These are phyloP conservation scores for Tylopilus sp. DNA, from an alignment of 1,284 basidiomycete species.

Conservation along the genomic window DNA sequence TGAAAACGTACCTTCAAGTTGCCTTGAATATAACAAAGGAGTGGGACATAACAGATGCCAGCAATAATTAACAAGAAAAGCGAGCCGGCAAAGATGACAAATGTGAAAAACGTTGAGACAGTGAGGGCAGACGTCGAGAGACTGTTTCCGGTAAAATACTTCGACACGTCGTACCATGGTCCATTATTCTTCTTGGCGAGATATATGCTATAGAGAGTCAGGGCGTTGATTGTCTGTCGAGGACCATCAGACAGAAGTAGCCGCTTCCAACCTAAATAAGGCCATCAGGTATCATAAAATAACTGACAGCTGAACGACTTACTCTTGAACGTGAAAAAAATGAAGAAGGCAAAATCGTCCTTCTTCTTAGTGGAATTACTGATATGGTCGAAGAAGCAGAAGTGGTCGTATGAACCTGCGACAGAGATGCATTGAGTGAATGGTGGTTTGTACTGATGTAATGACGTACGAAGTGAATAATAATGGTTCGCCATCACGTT, in stretches of 20 bases:
- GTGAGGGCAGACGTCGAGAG: slow-evolving; percentile 87
- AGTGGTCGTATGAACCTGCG: slow-evolving; percentile 93
- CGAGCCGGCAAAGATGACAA: slow-evolving; percentile 88
- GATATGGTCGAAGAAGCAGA: slow-evolving; percentile 98
- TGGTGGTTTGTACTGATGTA: background rate
- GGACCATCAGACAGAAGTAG: slow-evolving; percentile 96
- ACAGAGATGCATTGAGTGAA: slow-evolving; percentile 11
- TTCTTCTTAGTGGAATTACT: slow-evolving; percentile 95
- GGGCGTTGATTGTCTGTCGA: slow-evolving; percentile 95
- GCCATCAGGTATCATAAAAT: slow-evolving; percentile 20
- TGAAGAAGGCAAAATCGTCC: slow-evolving; percentile 98
- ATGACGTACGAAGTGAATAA: slow-evolving; percentile 85
- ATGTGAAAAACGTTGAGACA: slow-evolving; percentile 92
- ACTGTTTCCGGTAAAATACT: slow-evolving; percentile 77
- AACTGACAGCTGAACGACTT: slow-evolving; percentile 38
- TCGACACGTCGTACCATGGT: slow-evolving; percentile 73
- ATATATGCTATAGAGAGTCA: slow-evolving; percentile 94
- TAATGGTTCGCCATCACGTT: slow-evolving; percentile 98
- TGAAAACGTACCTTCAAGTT: slow-evolving; percentile 81
- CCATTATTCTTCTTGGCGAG: slow-evolving; percentile 77
- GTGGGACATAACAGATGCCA: slow-evolving; percentile 90
- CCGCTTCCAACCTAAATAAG: slow-evolving; percentile 89
- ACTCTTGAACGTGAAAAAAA: slow-evolving; percentile 99
- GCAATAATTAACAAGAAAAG: slow-evolving; percentile 87
- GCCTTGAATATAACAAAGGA: slow-evolving; percentile 95